These are phyloP conservation scores for Albophoma yamanashiensis DNA, from an alignment of 2,329 filamentous ascomycete genomes.

Conservation along the genomic window DNA sequence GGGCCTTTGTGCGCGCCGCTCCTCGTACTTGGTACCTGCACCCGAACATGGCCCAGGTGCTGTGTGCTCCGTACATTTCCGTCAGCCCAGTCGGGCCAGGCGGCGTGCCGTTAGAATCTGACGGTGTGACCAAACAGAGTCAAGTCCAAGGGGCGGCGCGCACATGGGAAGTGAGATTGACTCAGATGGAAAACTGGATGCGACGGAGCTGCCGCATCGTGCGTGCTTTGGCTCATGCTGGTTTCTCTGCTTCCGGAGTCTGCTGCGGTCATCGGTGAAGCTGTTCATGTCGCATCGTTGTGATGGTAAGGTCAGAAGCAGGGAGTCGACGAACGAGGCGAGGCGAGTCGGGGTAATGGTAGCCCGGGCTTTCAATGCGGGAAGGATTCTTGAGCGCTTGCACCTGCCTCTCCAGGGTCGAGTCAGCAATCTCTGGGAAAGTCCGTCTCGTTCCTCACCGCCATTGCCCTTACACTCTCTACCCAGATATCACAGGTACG, in stretches of 20 bases:
- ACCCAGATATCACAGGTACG: background rate
- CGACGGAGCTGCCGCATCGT: constrained; percentile 2
- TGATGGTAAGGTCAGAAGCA: background rate
- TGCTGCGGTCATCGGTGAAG: background rate
- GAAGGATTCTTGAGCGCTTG: background rate
- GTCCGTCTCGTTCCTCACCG: background rate
- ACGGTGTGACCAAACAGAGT: background rate
- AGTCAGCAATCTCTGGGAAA: background rate
- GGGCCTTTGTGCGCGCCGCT: background rate
- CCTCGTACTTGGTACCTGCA: background rate
- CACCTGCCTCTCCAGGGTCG: background rate
- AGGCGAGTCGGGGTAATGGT: background rate
- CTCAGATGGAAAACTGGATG: constrained; percentile 6
- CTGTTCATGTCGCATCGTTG: background rate
- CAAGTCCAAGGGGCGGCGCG: background rate
- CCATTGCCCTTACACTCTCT: background rate
- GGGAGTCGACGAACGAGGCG: background rate
- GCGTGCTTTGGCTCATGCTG: background rate
- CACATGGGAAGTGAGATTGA: constrained; percentile 11
- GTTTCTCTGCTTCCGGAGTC: background rate
- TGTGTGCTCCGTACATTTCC: background rate
- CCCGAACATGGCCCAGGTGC: background rate
- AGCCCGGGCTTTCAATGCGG: background rate
- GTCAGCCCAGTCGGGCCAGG: background rate
- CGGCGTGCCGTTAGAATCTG: background rate